Percentiles rank a stretch among this genome's conserved stretches.
Evolutionary conservation across 495 filamentous ascomycete genomes (phyloP).

Genomic region (Penicillium taxi): DNA sequence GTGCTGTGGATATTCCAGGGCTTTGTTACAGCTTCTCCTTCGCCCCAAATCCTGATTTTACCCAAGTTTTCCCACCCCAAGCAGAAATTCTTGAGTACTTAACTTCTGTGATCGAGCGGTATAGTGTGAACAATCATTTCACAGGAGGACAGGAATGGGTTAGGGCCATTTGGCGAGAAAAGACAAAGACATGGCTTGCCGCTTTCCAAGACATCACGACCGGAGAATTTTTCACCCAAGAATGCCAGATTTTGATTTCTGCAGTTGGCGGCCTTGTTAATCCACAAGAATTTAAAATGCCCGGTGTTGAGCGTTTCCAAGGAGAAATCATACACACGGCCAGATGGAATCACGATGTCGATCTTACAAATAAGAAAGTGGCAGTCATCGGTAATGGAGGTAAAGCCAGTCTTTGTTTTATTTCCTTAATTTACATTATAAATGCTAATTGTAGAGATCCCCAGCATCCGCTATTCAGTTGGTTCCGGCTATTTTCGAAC

Average conservation of each 20-base stretch:
- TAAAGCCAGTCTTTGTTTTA: not conserved
- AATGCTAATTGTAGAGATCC: no score
- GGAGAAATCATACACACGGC: conserved; percentile 51
- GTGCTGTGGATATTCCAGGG: conserved; percentile 4
- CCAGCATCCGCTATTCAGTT: not conserved
- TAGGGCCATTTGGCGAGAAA: conserved; percentile 13
- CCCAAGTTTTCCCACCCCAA: not conserved
- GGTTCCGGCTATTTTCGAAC: not conserved
- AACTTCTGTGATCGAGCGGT: not conserved
- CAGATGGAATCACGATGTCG: conserved; percentile 47
- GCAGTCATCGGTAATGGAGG: conserved; percentile 46
- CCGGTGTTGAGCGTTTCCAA: conserved; percentile 39
- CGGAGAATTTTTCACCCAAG: conserved; percentile 13
- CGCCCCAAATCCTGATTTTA: not conserved
- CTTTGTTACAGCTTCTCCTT: conserved; percentile 4
- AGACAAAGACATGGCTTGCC: conserved; percentile 11
- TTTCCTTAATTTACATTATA: no score
- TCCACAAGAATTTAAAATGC: conserved; percentile 39
- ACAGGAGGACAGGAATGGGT: conserved; percentile 10
- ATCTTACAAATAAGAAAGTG: conserved; percentile 46
- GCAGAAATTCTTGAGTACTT: not conserved
- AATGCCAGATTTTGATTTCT: conserved; percentile 42
- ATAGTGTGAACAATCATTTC: conserved; percentile 12
- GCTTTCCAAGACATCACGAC: conserved; percentile 8
- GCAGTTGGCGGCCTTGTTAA: conserved; percentile 39